Conservation (phyloP, 176 grass and related monocot species). For the Juncus effusus region DNA sequence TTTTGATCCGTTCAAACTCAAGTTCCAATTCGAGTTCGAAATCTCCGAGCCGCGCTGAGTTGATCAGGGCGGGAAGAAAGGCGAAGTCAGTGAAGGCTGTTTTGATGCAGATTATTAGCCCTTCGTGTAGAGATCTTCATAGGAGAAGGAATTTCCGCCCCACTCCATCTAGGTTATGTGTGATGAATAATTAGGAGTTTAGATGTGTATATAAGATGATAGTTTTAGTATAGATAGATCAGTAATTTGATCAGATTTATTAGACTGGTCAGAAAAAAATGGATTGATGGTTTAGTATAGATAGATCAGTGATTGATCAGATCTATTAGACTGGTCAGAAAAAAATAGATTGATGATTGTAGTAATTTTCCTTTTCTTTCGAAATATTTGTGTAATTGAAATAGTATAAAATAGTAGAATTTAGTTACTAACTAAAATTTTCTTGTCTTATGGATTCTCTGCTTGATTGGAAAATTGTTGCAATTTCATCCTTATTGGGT, state of each 20-base stretch:
- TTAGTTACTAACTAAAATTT: slow-evolving; percentile 25
- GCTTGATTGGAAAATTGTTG: too few relatives aligned
- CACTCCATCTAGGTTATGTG: slow-evolving; percentile 46
- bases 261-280: slow-evolving; percentile 1
- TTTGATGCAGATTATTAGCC: slow-evolving; percentile 46
- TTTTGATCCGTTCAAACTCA: not conserved
- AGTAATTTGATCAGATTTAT: slow-evolving; percentile 17
- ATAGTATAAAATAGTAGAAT: slow-evolving; percentile 25
- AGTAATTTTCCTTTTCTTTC: not conserved
- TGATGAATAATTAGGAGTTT: slow-evolving; percentile 31
- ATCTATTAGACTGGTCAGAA: slow-evolving; percentile 14
- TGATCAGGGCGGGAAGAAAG: slow-evolving; percentile 15
- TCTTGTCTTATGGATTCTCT: too few relatives aligned
- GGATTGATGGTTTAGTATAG: not conserved
- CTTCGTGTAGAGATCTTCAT: slow-evolving; percentile 36
- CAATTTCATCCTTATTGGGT: too few relatives aligned
- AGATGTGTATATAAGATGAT: slow-evolving; percentile 18
- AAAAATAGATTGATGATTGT: not conserved
- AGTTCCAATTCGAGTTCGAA: not conserved
- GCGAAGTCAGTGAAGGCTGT: slow-evolving; percentile 43
- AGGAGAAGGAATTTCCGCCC: slow-evolving; percentile 51
- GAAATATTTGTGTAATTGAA: slow-evolving; percentile 4
- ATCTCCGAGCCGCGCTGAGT: not conserved
- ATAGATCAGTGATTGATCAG: slow-evolving; percentile 7
- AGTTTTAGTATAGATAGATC: slow-evolving; percentile 1